Base-by-base conservation (phyloP, 495 filamentous ascomycete genomes). In the Penicillium longicatenatum region DNA sequence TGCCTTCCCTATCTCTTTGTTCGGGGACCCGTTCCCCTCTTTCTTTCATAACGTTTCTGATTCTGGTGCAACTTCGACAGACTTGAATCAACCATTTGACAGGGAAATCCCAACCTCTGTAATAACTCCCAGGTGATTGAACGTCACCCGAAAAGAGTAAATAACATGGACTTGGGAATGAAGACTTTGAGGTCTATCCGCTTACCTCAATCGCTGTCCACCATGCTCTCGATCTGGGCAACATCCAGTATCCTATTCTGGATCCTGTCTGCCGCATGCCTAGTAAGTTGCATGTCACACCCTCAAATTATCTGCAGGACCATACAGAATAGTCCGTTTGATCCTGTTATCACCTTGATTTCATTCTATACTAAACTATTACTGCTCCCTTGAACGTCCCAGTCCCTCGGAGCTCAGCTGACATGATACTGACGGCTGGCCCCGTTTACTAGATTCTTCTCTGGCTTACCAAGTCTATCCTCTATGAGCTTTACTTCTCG, bases 401-500 rank as follows among this genome's bases (percentile, higher is more conserved):
- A 35, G 11, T 30, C 12, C 31, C 31, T 17, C 45, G 21, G 24
- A n/a, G 47, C 12, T 26, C 9, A 19, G 11, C 35, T 43, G n/a
- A 21, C 19, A 47, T 39, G 37, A 39, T 16, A 39, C 60, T 63
- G 54, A 61, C 45, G 8, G 31, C 16, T 52, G 39, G 17, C n/a
- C 22, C 22, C 17, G 19, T 49, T 16, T 4, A 17, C 45, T 44
- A 71, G 69, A 3, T 55, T 21, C 11, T 64, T 12, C 39, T 68
- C 37, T 63, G 37, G 21, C 6, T 61, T 7, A 10, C 37, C 3
- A 60, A 56, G 31, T 61, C 43, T 24, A 50, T 63, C 30, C 55
- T 76, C 52, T 84, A 85, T 61, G 74, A 78, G 33, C 65, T 84
- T 29, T 79, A 66, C 54, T 74, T 79, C 59, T 81, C 81, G 47